Percentiles rank a stretch among this genome's conserved stretches.
Evolutionary conservation across 2,329 filamentous ascomycete genomes (phyloP).

Genomic region (Metarhizium robertsii): DNA sequence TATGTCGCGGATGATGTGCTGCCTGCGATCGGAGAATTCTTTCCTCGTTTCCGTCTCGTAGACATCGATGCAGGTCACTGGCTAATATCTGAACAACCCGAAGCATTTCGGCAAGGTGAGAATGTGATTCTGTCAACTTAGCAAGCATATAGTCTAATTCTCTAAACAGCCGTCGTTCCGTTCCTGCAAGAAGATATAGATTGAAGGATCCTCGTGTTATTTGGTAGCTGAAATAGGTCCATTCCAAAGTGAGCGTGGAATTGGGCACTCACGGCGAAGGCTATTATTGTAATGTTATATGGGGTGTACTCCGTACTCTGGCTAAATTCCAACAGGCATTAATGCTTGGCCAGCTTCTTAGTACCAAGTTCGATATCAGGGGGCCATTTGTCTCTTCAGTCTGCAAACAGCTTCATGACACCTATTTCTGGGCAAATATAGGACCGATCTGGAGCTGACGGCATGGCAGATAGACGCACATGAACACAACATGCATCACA

Average conservation of each 20-base stretch:
- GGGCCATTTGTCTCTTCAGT: no score
- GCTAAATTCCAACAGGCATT: neutral
- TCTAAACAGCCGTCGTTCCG: slow-evolving; percentile 2
- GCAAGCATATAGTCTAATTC: neutral
- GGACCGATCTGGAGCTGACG: neutral
- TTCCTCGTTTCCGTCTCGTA: slow-evolving; percentile 63
- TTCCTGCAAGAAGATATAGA: slow-evolving; percentile 1
- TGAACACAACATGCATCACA: neutral
- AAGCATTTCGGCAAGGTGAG: slow-evolving; percentile 63
- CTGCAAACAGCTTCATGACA: no score
- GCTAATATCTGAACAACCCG: slow-evolving; percentile 82
- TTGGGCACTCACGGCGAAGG: neutral
- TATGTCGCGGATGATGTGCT: slow-evolving; percentile 76
- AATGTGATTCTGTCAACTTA: neutral
- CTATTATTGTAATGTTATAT: neutral
- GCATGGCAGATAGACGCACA: neutral
- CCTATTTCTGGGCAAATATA: no score
- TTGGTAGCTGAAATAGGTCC: no score
- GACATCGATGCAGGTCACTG: slow-evolving; percentile 78
- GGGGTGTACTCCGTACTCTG: neutral
- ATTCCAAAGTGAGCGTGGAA: neutral
- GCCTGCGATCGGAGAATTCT: slow-evolving; percentile 73
- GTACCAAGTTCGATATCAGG: no score
- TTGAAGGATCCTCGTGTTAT: neutral
- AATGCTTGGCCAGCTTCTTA: no score